phyloP scores from a whole-genome alignment of 768 basidiomycete species.

The Trametes cinnabarina region DNA sequence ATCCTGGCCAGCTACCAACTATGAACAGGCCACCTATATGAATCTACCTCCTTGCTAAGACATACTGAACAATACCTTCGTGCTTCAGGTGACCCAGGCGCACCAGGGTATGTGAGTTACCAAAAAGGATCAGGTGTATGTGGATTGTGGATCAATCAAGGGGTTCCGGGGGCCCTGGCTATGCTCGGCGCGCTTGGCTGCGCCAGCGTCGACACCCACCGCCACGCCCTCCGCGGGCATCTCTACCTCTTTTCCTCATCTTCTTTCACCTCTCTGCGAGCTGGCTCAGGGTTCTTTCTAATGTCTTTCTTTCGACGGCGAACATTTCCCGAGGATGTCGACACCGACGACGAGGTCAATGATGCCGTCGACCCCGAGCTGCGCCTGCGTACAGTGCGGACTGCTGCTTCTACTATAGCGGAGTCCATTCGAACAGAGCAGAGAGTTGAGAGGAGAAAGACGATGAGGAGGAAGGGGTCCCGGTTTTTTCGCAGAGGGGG shows the following conservation, averaged over 20 bases:
- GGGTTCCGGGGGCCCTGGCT: constrained; percentile 11
- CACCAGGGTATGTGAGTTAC: too few relatives aligned
- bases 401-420: constrained; percentile 86
- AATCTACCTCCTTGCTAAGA: too few relatives aligned
- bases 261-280: constrained; percentile 9
- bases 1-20: too few relatives aligned
- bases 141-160: neutral
- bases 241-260: constrained; percentile 6
- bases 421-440: constrained; percentile 82
- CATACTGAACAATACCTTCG: too few relatives aligned
- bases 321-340: constrained; percentile 27
- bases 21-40: too few relatives aligned
- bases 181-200: constrained; percentile 18
- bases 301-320: constrained; percentile 43
- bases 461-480: constrained; percentile 44
- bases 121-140: neutral
- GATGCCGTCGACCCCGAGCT: constrained; percentile 83
- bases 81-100: too few relatives aligned
- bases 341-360: constrained; percentile 55
- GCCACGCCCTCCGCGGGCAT: constrained; percentile 15
- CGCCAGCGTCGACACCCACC: constrained; percentile 10
- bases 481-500: constrained; percentile 52
- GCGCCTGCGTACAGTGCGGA: constrained; percentile 87
- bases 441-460: constrained; percentile 57
- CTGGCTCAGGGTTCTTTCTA: constrained; percentile 19